phyloP scores from a whole-genome alignment of 129 eudicot species.

The Flaveria brownii region DNA sequence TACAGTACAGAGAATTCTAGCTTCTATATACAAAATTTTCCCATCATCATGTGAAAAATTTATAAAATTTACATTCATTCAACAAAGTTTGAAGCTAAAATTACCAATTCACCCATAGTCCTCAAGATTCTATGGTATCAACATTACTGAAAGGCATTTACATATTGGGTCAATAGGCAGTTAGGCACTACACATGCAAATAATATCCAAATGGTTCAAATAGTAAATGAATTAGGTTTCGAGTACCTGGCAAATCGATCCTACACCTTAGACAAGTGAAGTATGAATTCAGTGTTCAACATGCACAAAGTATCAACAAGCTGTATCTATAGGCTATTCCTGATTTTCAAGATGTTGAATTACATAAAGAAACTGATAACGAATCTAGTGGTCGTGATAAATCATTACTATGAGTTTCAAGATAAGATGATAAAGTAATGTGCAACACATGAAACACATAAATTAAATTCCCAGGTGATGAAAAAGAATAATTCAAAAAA shows the following conservation, averaged over 20 bases:
- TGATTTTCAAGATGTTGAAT: background rate
- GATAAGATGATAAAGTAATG: slow-evolving; percentile 30
- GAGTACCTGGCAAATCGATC: slow-evolving; percentile 11
- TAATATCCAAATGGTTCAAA: background rate
- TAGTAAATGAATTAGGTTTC: background rate
- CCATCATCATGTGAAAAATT: background rate
- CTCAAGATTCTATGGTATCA: background rate
- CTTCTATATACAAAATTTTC: slow-evolving; percentile 11
- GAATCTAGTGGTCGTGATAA: slow-evolving; percentile 39
- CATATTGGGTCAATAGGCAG: background rate
- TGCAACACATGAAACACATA: slow-evolving; percentile 24
- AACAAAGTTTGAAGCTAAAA: background rate
- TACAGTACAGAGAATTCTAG: slow-evolving; percentile 18
- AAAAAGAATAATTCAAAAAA: slow-evolving; percentile 28
- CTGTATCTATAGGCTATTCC: slow-evolving; percentile 9
- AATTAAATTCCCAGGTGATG: slow-evolving; percentile 30
- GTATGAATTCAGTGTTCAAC: background rate
- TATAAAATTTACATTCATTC: background rate
- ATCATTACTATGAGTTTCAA: slow-evolving; percentile 28
- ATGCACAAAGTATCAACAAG: slow-evolving; percentile 14
- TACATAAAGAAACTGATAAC: slow-evolving; percentile 32
- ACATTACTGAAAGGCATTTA: background rate
- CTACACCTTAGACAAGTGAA: background rate
- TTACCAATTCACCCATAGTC: background rate
- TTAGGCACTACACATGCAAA: background rate